Evolutionary conservation across 768 basidiomycete species (phyloP), one percentile per base, ranked within the genome.

Genomic region (Pleurotus giganteus): DNA sequence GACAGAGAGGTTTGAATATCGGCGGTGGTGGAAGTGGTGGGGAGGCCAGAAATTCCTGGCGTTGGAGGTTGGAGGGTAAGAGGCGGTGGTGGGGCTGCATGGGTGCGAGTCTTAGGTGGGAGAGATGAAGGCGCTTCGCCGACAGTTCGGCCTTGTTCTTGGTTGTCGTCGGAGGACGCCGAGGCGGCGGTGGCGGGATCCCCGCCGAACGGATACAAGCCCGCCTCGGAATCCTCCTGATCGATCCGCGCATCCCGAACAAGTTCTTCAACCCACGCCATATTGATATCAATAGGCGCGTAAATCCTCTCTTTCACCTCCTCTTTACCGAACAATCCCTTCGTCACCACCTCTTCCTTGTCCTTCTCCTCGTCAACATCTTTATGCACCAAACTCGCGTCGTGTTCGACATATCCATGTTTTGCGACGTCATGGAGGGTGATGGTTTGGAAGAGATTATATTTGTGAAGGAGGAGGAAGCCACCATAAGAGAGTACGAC

Each of bases 321-420:
- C 17, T 47, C 29, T 7, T 32, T n/a, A 13, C 26, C 45, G 21
- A 15, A 31, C 45, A 29, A 47, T n/a, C 46, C 17, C 46, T 31
- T 47, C 17, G 13, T 41, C 12, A 41, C 19, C 39, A 41, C 39
- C 39, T 41, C 39, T 0, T 8, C 46, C 5, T 32, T 28, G 39
- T 41, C 39, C 13, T 15, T 27, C 8, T 24, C 8, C 9, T 52
- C 36, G 9, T 28, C 41, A 9, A 26, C 62, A 29, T 81, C 76
- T 15, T 70, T 67, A 57, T 86, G 84, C 31, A 83, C 83, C 15
- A 86, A 70, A 51, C 80, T 81, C 13, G 84, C 84, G 53, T 86
- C 71, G 61, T 86, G 84, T 55, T 85, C 84, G 50, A 86, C 71
- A 0, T 65, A 59, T 47, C 71, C 70, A 61, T 85, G 84, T 29